phyloP scores from a whole-genome alignment of 352 stramenopile genomes.

The Globisporangium nodosum region DNA sequence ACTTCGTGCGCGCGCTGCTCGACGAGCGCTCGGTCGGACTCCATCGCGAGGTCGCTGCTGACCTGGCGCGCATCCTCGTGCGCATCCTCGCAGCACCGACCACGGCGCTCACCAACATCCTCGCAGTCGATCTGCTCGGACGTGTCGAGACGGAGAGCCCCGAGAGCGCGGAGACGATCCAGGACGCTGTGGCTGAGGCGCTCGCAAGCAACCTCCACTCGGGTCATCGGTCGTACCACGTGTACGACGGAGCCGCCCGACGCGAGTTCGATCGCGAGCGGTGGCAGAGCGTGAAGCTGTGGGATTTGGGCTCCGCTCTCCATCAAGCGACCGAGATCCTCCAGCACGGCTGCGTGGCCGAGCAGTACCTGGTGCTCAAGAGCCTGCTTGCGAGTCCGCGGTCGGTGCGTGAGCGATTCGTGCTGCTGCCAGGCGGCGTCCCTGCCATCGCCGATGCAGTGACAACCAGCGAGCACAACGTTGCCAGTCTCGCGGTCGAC shows the following conservation, averaged over 20 bases:
- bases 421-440: neutral
- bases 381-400: neutral
- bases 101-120: neutral
- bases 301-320: neutral
- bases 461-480: neutral
- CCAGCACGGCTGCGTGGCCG: neutral
- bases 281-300: neutral
- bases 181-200: neutral
- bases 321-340: neutral
- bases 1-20: neutral
- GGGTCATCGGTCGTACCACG: neutral
- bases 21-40: neutral
- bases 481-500: neutral
- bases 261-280: neutral
- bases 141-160: too few species aligned
- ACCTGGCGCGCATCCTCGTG: neutral
- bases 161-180: neutral
- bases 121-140: neutral
- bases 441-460: neutral
- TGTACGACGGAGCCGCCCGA: too few species aligned
- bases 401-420: neutral
- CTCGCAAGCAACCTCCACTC: neutral
- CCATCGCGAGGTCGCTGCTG: neutral
- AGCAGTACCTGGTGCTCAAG: neutral
- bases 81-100: neutral